Evolutionary conservation across 1,284 basidiomycete genomes (phyloP).

Genomic region (Trametes polyzona): DNA sequence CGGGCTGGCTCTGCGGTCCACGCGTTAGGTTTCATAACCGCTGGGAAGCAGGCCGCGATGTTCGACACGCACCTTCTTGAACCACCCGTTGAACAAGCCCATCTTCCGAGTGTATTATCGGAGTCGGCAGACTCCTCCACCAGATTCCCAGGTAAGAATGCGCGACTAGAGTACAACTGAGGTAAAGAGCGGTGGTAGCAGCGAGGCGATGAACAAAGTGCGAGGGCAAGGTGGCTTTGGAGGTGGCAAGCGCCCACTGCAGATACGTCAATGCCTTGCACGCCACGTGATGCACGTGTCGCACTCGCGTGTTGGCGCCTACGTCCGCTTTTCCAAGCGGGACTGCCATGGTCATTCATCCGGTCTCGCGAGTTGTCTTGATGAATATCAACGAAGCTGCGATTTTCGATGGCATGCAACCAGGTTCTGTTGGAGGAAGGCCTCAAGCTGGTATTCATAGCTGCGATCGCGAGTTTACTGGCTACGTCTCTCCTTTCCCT

Average conservation of each 20-base stretch:
- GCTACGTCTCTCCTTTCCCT: neutral
- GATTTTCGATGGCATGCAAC: too few relatives aligned
- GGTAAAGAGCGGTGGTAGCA: conserved; percentile 17
- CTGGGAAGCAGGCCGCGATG: neutral
- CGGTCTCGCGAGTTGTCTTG: too few relatives aligned
- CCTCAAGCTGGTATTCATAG: too few relatives aligned
- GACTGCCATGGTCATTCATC: neutral
- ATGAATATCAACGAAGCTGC: too few relatives aligned
- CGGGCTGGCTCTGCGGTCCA: conserved; percentile 39
- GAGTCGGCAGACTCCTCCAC: neutral
- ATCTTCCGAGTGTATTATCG: conserved; percentile 19
- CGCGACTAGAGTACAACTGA: conserved; percentile 18
- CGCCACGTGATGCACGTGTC: conserved; percentile 19
- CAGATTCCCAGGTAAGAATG: neutral
- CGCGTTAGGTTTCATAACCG: neutral
- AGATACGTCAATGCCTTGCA: conserved; percentile 17
- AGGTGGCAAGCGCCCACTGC: neutral
- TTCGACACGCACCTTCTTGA: conserved; percentile 34
- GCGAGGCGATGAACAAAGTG: conserved; percentile 7
- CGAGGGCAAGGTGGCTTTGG: conserved; percentile 4
- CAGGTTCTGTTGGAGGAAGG: too few relatives aligned
- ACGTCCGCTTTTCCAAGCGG: neutral
- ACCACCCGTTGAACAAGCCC: conserved; percentile 38
- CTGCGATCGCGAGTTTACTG: too few relatives aligned
- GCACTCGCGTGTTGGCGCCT: conserved; percentile 3